Base-by-base conservation (phyloP, 73 alveolate genomes). In the Uronychia binucleata region DNA sequence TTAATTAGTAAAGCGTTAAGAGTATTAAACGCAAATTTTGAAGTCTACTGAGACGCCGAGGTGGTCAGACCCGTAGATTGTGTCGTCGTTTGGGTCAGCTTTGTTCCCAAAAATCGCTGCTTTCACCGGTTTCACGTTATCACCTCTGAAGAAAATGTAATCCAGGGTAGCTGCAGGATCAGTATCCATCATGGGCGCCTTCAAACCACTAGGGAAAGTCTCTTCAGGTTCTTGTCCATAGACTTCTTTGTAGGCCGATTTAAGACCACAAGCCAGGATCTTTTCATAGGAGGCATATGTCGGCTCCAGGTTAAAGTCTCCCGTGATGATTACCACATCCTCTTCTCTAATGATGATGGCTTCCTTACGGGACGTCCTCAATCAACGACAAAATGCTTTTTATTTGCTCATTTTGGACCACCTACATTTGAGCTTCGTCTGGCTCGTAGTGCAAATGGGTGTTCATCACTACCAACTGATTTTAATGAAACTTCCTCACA, bases 161-260 rank as follows among this genome's bases (percentile, higher is more conserved):
- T 94, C 98, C 28, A 94, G 77, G 1, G 93, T 58, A 26, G 94
- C 97, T 28, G 91, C 93, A 14, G 95, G 94, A 67, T 92, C 98
- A 32, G 92, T 92, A 59, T 94, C 98, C 95, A 94, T 94, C 31
- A 58, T 87, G 28, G 94, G 96, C 1, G 96, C 98, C 31, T 83
- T 29, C 26, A 94, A 86, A 0, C 98, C 98, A 26, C 97, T 92
- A 26, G 98, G 98, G 34, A 94, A 94, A 25, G 98, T 94, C 5
- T 74, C 34, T n/a, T 59, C 92, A 28, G 98, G 98, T 77, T 94
- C 98, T 27, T 31, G n/a, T 59, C 90, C 88, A 81, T 94, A 77
- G 28, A 80, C 82, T 57, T 85, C 83, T 27, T 57, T 31, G 59
- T 77, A 79, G 26, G 96, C 79, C 19, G 97, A 92, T 46, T 31